Percentiles rank a stretch among this genome's conserved stretches.
These are phyloP conservation scores for Botryosphaeria agaves DNA, from an alignment of 2,329 filamentous ascomycete species.

Conservation along the genomic window DNA sequence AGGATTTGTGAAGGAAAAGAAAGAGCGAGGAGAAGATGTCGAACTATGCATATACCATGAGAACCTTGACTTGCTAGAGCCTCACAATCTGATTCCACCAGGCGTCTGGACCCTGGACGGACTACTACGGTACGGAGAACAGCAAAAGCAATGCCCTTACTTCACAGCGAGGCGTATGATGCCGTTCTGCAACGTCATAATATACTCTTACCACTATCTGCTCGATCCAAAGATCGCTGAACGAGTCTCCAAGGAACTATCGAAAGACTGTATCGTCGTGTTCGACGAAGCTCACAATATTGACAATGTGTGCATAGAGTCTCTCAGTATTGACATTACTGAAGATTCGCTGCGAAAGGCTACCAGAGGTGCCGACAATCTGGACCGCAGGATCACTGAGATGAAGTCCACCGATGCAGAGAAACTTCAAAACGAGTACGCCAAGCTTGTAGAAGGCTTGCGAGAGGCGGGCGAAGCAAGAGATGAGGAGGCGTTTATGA, in stretches of 20 bases:
- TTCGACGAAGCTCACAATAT: conserved; percentile 99
- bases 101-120: conserved; percentile 93
- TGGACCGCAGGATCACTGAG: conserved; percentile 79
- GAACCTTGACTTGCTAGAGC: conserved; percentile 88
- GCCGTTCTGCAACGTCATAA: conserved; percentile 98
- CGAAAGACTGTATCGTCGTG: conserved; percentile 95
- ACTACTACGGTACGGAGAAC: conserved; percentile 74
- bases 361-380: conserved; percentile 72
- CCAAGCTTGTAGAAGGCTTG: conserved; percentile 84
- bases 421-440: conserved; percentile 87
- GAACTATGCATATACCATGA: conserved; percentile 94
- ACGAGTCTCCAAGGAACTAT: conserved; percentile 82
- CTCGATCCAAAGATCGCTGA: conserved; percentile 97
- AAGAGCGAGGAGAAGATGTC: conserved; percentile 84
- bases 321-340: conserved; percentile 88
- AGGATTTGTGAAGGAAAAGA: conserved; percentile 95
- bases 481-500: conserved; percentile 92
- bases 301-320: conserved; percentile 98
- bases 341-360: conserved; percentile 88
- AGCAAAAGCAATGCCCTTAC: conserved; percentile 94
- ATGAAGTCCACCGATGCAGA: conserved; percentile 94
- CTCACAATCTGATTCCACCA: conserved; percentile 84
- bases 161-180: conserved; percentile 96
- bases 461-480: conserved; percentile 76
- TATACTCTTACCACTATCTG: conserved; percentile 97